Conservation (phyloP, 345 rosid genomes). For the Corchorus capsularis region DNA sequence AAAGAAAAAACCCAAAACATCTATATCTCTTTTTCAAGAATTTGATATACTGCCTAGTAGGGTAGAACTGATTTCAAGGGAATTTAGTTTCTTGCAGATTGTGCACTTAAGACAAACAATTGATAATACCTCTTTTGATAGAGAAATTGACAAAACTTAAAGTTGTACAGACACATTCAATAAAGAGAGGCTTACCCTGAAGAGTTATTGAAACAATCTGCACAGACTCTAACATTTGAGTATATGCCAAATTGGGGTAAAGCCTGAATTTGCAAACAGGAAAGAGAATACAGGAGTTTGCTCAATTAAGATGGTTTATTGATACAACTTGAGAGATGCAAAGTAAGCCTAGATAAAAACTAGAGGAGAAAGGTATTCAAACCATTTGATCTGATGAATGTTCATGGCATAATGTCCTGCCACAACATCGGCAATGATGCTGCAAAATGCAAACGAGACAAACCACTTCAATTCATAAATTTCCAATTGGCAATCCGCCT, state of each 20-base stretch:
- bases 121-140: too few relatives aligned
- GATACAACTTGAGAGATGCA: not conserved
- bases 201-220: constrained; percentile 25
- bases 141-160: constrained; percentile 1
- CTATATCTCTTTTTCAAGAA: too few relatives aligned
- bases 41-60: too few relatives aligned
- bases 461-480: not conserved
- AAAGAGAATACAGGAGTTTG: not conserved
- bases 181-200: constrained; percentile 11
- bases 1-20: too few relatives aligned
- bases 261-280: constrained; percentile 39
- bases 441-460: constrained; percentile 28
- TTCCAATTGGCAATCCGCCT: too few relatives aligned
- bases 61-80: too few relatives aligned
- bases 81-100: too few relatives aligned
- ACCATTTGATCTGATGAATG: constrained; percentile 83
- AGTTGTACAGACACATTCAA: constrained; percentile 31
- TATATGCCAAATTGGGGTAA: constrained; percentile 66
- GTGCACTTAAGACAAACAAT: too few relatives aligned
- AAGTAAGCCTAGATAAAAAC: not conserved
- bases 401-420: constrained; percentile 69
- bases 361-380: not conserved
- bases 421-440: constrained; percentile 86
- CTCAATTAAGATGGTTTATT: not conserved
- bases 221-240: constrained; percentile 59